Percentiles rank a stretch among this genome's conserved stretches.
These are phyloP conservation scores for Coniochaeta ligniaria DNA, from an alignment of 2,329 filamentous ascomycete species.

Conservation along the genomic window DNA sequence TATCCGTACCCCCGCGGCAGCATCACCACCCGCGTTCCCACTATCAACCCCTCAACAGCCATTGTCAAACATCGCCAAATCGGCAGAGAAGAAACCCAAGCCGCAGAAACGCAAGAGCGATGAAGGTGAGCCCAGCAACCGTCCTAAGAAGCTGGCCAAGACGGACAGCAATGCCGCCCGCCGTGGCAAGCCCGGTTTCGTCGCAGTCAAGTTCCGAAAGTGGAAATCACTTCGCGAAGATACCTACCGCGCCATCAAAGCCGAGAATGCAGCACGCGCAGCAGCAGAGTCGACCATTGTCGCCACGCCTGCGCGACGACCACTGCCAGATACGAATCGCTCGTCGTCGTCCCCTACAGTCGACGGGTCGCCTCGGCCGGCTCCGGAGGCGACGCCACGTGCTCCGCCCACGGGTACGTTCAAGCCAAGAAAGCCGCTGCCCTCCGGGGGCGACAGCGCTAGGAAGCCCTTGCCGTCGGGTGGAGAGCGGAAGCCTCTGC, in stretches of 20 bases:
- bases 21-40: neutral
- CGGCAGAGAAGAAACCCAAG: conserved; percentile 11
- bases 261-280: neutral
- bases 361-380: neutral
- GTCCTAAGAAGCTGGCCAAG: conserved; percentile 19
- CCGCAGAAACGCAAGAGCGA: conserved; percentile 22
- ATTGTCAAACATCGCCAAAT: neutral
- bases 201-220: conserved; percentile 12
- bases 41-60: neutral
- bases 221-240: conserved; percentile 12
- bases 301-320: conserved; percentile 8
- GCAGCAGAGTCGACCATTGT: conserved; percentile 10
- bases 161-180: conserved; percentile 5
- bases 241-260: conserved; percentile 5
- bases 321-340: neutral
- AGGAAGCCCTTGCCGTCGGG: neutral
- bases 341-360: neutral
- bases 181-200: conserved; percentile 4
- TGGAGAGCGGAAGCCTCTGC: neutral
- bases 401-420: neutral
- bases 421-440: neutral
- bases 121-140: conserved; percentile 11
- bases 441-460: neutral
- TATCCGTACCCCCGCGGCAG: neutral
- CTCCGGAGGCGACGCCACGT: neutral